Conservation (phyloP, 2,329 filamentous ascomycete species). For the Diplocarpon rosae region DNA sequence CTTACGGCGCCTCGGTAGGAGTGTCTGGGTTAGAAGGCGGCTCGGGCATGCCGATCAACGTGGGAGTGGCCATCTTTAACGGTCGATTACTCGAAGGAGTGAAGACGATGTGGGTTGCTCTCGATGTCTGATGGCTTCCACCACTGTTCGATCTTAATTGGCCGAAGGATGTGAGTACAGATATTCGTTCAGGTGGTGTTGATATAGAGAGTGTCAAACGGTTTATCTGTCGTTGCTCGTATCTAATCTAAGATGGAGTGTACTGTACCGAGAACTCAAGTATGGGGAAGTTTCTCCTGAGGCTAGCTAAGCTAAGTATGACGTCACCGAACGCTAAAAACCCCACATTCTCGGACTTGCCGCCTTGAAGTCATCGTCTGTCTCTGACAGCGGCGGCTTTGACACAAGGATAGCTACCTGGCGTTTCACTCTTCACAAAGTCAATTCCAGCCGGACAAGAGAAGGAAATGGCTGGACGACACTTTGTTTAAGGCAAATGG, state of each 20-base stretch:
- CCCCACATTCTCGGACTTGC: neutral
- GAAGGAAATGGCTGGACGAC: neutral
- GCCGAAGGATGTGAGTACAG: too few relatives aligned
- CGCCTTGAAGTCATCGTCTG: neutral
- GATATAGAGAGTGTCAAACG: too few relatives aligned
- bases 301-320: neutral
- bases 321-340: neutral
- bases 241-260: too few relatives aligned
- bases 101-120: too few relatives aligned
- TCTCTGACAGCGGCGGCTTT: conserved; percentile 2
- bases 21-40: conserved; percentile 75
- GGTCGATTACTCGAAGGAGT: neutral
- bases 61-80: conserved; percentile 30
- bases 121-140: too few relatives aligned
- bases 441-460: neutral
- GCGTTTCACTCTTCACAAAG: too few relatives aligned
- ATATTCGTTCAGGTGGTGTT: too few relatives aligned
- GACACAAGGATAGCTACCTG: too few relatives aligned
- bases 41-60: conserved; percentile 74
- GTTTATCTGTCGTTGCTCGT: too few relatives aligned
- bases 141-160: too few relatives aligned
- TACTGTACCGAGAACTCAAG: too few relatives aligned
- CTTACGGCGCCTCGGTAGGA: conserved; percentile 82
- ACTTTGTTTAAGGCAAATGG: neutral
- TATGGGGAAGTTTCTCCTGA: neutral